Evolutionary conservation across 2,329 filamentous ascomycete genomes (phyloP), one percentile per base, ranked within the genome.

Genomic region (Aureobasidium leucospermi): DNA sequence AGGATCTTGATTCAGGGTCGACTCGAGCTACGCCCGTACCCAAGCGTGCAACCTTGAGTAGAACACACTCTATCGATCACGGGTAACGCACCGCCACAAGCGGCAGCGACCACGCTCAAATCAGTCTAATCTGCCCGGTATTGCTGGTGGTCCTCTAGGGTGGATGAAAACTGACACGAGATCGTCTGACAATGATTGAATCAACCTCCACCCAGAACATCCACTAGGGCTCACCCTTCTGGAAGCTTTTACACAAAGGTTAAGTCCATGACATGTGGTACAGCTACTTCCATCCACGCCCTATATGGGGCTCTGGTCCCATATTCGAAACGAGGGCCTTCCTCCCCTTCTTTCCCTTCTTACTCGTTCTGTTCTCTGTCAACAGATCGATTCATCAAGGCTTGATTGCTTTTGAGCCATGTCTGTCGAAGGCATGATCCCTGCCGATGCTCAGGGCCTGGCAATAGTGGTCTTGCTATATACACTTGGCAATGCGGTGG

Each of bases 351-450:
- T 19, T 28, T 45, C 13, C 9, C 34, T 38, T 34, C n/a, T 23
- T 34, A 32, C 10, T 42, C n/a, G 51, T 55, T 55, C 51, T 43
- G 51, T 43, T 32, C 29, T 15, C 13, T 34, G n/a, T 32, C 29
- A 34, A 16, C 38, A 19, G 28, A 34, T 42, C 19, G 28, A 43
- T 55, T 43, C 10, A 13, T 23, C 2, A 15, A 19, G 19, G 2
- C 29, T 52, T 28, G 48, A 41, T 52, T 41, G 36, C 19, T 41
- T 13, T 38, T n/a, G 15, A 48, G 34, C 3, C 15, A 58, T 58
- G 55, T 58, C 34, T 47, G 34, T 32, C 31, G 55, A 43, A 58
- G 55, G 55, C 55, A 47, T 48, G 55, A 29, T 58, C 13, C 55
- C 55, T 16, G 19, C 34, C 3, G 55, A 48, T 28, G 55, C 55